A percentile compares a stretch with the other conserved stretches of the same genome.
These are phyloP conservation scores for Neurospora sp. DNA, from an alignment of 495 filamentous ascomycete genomes.

Conservation along the genomic window DNA sequence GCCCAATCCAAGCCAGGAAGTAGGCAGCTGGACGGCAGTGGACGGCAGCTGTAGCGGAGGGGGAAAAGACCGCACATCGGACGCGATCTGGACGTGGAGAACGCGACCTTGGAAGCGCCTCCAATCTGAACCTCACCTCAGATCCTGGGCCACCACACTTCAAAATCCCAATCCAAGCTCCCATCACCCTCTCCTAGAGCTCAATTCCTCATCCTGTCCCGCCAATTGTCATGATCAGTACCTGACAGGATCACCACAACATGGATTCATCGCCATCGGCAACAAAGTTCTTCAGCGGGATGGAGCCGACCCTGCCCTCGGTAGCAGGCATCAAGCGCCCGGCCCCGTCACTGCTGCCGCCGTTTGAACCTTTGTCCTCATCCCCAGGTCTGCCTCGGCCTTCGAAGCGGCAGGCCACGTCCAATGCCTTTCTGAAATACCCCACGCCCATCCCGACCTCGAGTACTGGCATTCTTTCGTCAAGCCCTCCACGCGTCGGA, in stretches of 20 bases:
- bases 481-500: conserved; percentile 60
- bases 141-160: background rate
- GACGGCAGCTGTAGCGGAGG: background rate
- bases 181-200: conserved; percentile 1
- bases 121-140: background rate
- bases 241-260: conserved; percentile 4
- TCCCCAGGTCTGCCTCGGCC: conserved; percentile 74
- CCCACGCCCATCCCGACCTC: conserved; percentile 91
- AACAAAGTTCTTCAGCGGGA: conserved; percentile 4
- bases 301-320: conserved; percentile 34
- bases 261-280: conserved; percentile 26
- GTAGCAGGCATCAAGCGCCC: conserved; percentile 65
- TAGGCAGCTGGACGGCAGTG: background rate
- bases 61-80: conserved; percentile 2
- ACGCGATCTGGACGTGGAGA: conserved; percentile 5
- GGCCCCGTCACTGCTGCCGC: conserved; percentile 71
- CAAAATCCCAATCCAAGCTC: background rate
- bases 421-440: conserved; percentile 49
- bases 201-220: background rate
- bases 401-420: conserved; percentile 55
- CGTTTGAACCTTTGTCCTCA: conserved; percentile 87
- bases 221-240: conserved; percentile 17
- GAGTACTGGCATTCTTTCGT: conserved; percentile 82
- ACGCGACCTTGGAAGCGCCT: background rate
- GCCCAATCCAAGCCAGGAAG: background rate